Evolutionary conservation across 2,329 filamentous ascomycete genomes (phyloP).

Genomic region (Colletotrichum paranaense): DNA sequence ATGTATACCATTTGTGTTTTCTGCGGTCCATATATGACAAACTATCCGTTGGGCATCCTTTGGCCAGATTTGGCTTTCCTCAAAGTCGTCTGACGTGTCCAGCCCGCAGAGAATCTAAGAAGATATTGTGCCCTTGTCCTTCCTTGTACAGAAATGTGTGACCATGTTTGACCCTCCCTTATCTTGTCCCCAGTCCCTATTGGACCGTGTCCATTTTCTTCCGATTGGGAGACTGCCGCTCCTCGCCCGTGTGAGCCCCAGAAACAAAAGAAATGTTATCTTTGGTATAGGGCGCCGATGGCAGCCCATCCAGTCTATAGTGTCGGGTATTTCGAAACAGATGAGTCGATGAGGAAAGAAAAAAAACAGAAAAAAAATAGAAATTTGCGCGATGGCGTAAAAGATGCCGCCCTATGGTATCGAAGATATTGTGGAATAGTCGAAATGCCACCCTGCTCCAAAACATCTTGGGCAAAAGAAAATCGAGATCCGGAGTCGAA

Average conservation of each 20-base stretch:
- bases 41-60: slow-evolving; percentile 26
- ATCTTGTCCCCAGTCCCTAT: slow-evolving; percentile 25
- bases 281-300: slow-evolving; percentile 21
- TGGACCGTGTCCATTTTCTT: slow-evolving; percentile 23
- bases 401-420: slow-evolving; percentile 34
- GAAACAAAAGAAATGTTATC: slow-evolving; percentile 34
- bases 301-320: slow-evolving; percentile 36
- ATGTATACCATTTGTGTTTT: slow-evolving; percentile 30
- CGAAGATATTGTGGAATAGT: slow-evolving; percentile 36
- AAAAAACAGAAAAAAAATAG: slow-evolving; percentile 19
- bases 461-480: slow-evolving; percentile 35
- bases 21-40: slow-evolving; percentile 26
- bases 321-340: slow-evolving; percentile 37
- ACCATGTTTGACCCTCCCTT: slow-evolving; percentile 9
- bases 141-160: slow-evolving; percentile 21
- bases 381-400: slow-evolving; percentile 31
- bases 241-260: slow-evolving; percentile 32
- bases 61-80: slow-evolving; percentile 25
- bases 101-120: slow-evolving; percentile 35
- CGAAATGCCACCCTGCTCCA: slow-evolving; percentile 30
- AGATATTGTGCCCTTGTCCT: slow-evolving; percentile 24
- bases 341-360: slow-evolving; percentile 25
- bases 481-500: slow-evolving; percentile 31
- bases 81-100: slow-evolving; percentile 35
- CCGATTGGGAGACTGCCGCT: slow-evolving; percentile 32